Evolutionary conservation across 495 filamentous ascomycete species (phyloP).

Genomic region (Daldinia childiae): DNA sequence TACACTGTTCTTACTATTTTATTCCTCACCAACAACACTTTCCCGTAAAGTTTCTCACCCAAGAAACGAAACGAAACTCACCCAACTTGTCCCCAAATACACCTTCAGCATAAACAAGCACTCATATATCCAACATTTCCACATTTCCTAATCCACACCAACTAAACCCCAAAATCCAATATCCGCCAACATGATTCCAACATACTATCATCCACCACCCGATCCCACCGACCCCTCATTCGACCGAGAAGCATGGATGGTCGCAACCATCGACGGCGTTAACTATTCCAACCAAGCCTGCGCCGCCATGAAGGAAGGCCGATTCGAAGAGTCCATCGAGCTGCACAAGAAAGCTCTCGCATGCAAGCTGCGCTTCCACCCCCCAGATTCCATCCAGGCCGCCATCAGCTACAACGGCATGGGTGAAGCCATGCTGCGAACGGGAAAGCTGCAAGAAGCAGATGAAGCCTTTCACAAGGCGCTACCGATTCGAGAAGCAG

Average conservation of each 20-base stretch:
- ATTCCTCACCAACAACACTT: background rate
- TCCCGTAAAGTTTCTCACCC: background rate
- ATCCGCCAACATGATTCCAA: background rate
- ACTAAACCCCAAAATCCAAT: background rate
- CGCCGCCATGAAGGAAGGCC: background rate
- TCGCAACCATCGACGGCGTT: background rate
- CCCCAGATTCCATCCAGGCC: background rate
- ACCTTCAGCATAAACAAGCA: no score
- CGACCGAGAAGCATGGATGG: background rate
- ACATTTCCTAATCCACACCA: background rate
- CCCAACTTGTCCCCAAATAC: no score
- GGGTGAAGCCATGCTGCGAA: background rate
- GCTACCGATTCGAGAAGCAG: background rate
- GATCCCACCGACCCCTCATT: background rate
- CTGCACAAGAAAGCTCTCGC: background rate
- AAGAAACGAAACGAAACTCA: background rate
- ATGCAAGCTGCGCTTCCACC: background rate
- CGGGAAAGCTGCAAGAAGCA: background rate
- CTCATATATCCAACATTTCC: no score
- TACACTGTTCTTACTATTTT: background rate
- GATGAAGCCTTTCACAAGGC: background rate
- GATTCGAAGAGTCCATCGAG: background rate
- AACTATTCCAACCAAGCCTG: background rate
- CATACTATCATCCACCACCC: background rate
- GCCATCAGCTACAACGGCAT: slow-evolving; percentile 1